Evolutionary conservation across 2,329 filamentous ascomycete species (phyloP), one percentile per base, ranked within the genome.

Genomic region (Ascosphaera apis): DNA sequence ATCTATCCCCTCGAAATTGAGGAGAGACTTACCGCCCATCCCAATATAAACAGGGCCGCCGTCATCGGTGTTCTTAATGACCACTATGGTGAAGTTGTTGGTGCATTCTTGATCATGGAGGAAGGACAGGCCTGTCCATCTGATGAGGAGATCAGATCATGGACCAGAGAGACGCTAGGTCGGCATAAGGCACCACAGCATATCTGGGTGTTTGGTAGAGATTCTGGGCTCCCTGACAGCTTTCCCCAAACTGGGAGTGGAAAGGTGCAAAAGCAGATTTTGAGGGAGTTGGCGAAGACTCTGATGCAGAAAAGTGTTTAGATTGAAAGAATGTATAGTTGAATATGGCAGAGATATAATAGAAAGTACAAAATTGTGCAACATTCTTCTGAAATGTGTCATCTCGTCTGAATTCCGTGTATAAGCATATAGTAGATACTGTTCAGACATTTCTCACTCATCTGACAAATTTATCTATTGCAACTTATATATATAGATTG

Each of bases 1-100:
- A 66, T 67, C 35, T 78, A 80, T 47, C 76, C 76, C 1, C 63
- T 80, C 15, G 76, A 82, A 49, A 79, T 81, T 40, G 76, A 82
- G 53, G 74, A 79, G 50, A 65, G 75, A 2, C 61, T 82, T n/a
- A 57, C 72, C 33, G 61, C 64, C 1, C 76, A 82, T 50, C 63
- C 70, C 0, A 56, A 62, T 2, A 63, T 82, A 18, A 51, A 61
- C 1, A 60, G 67, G n/a, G 76, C 76, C 11, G 65, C 77, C 34
- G 76, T 81, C 2, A 69, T 79, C 27, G 76, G 74, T 1, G 60
- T 81, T 18, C 69, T 73, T 39, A 68, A 80, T 46, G 58, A 62
- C n/a, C 69, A 74, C 46, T 80, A 79, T 45, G 76, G 76, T 36
- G 76, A 82, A 48, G 74, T 78, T 0, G 76, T 80, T 1, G 71